Conservation (phyloP, 129 eudicot species). For the Helianthus tuberosus region DNA sequence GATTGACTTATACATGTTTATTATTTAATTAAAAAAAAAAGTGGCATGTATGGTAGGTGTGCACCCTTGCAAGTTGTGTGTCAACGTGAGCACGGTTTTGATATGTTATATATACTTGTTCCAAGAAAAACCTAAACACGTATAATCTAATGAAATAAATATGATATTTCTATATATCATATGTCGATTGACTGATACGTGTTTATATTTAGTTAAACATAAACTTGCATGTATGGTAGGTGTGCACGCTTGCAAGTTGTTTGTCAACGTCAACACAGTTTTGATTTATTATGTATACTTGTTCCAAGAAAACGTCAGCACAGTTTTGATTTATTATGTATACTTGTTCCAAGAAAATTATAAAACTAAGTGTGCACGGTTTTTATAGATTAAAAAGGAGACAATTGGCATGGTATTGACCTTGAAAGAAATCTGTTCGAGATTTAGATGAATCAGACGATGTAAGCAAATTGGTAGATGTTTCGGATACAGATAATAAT, state of each 20-base stretch:
- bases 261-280: too few relatives aligned
- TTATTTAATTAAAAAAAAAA: too few relatives aligned
- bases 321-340: not conserved
- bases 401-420: not conserved
- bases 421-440: not conserved
- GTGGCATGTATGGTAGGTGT: not conserved
- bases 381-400: not conserved
- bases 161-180: too few relatives aligned
- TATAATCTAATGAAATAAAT: too few relatives aligned
- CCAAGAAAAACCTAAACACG: too few relatives aligned
- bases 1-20: too few relatives aligned
- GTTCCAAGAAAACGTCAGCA: not conserved
- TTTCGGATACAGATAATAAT: not conserved
- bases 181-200: too few relatives aligned
- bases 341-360: too few relatives aligned
- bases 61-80: not conserved
- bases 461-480: not conserved
- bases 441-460: not conserved
- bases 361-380: not conserved
- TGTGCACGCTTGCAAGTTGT: too few relatives aligned
- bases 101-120: too few relatives aligned
- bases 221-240: not conserved
- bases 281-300: too few relatives aligned
- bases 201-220: too few relatives aligned
- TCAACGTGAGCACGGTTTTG: not conserved